Evolutionary conservation across 441 rosid genomes (phyloP).

Genomic region (Syzygium syzygioides): DNA sequence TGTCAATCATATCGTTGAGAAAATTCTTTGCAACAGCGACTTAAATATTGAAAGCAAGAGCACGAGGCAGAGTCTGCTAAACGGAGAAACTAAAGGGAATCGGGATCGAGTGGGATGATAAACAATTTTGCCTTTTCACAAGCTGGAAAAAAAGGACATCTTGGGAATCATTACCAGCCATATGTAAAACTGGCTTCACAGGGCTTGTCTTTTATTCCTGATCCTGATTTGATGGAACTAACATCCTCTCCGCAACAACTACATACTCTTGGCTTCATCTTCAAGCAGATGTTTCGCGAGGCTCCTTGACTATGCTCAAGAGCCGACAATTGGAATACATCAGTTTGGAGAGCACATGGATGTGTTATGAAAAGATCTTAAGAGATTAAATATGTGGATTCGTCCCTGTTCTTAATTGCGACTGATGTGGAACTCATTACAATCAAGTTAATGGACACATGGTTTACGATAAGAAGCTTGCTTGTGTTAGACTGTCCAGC

Average conservation of each 20-base stretch:
- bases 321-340: background rate
- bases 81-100: background rate
- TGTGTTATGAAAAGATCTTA: background rate
- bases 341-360: background rate
- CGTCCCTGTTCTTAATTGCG: background rate
- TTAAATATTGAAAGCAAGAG: background rate
- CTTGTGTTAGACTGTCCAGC: background rate
- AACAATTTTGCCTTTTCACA: background rate
- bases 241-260: background rate
- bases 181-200: background rate
- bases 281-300: background rate
- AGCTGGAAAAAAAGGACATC: background rate
- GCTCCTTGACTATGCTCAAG: background rate
- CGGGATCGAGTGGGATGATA: background rate
- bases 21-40: slow-evolving; percentile 19
- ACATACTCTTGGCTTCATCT: background rate
- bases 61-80: background rate
- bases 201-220: background rate
- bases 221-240: background rate
- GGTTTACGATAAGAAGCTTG: background rate
- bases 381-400: background rate
- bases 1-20: slow-evolving; percentile 6
- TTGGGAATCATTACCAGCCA: background rate
- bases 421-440: background rate
- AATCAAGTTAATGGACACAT: background rate